These are phyloP conservation scores for Colletotrichum spinosum DNA, from an alignment of 2,329 filamentous ascomycete genomes.

Conservation along the genomic window DNA sequence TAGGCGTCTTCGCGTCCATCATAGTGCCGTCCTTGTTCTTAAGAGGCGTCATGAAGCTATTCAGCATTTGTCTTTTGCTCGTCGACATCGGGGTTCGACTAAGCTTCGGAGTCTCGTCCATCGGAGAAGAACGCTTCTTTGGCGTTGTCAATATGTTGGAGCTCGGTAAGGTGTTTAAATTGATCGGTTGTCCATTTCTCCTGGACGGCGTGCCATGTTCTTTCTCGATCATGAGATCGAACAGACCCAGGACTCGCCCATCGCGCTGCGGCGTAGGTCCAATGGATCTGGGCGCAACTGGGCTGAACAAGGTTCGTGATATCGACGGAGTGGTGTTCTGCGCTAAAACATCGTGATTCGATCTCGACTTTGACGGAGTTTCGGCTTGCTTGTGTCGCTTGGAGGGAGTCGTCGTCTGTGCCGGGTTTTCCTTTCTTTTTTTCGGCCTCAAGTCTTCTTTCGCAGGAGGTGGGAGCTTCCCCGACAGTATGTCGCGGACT, in stretches of 20 bases:
- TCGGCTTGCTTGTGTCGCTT: slow-evolving; percentile 61
- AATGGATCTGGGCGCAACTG: slow-evolving; percentile 69
- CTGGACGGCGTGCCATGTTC: slow-evolving; percentile 63
- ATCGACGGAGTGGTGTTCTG: slow-evolving; percentile 67
- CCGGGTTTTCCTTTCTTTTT: slow-evolving; percentile 56
- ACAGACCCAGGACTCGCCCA: slow-evolving; percentile 80
- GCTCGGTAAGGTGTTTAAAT: slow-evolving; percentile 45
- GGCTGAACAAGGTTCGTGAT: slow-evolving; percentile 70
- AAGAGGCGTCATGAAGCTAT: slow-evolving; percentile 74
- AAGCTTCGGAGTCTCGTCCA: slow-evolving; percentile 49
- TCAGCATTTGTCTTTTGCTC: slow-evolving; percentile 70
- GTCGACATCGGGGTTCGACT: slow-evolving; percentile 64
- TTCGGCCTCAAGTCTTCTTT: slow-evolving; percentile 49
- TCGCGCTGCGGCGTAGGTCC: slow-evolving; percentile 86
- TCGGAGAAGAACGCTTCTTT: slow-evolving; percentile 53
- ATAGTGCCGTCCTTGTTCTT: slow-evolving; percentile 58
- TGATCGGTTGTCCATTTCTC: slow-evolving; percentile 39
- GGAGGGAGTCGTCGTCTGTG: slow-evolving; percentile 58
- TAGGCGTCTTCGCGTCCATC: slow-evolving; percentile 56
- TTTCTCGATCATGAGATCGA: slow-evolving; percentile 73
- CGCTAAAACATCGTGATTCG: slow-evolving; percentile 51
- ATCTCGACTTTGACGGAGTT: slow-evolving; percentile 58
- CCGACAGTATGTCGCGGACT: slow-evolving; percentile 68
- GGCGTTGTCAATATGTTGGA: slow-evolving; percentile 55
- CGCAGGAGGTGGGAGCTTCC: slow-evolving; percentile 59